A percentile compares a stretch with the other conserved stretches of the same genome.
phyloP scores from a whole-genome alignment of 2,329 filamentous ascomycete species.

The Botrytis pseudocinerea region DNA sequence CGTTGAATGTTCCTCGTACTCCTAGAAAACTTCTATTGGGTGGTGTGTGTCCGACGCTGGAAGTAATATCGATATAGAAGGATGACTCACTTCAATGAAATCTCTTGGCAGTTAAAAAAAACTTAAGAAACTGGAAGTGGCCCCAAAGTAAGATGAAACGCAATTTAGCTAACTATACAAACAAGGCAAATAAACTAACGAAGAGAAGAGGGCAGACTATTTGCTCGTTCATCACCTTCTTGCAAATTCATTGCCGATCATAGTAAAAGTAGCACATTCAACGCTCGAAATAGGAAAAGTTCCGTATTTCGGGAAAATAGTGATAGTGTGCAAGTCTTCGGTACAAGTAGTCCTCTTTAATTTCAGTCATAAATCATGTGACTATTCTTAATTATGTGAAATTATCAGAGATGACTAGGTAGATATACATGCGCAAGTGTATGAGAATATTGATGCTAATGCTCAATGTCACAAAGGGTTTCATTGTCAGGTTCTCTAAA shows the following conservation, averaged over 20 bases:
- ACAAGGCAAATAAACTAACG: not conserved
- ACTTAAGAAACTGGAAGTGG: not conserved
- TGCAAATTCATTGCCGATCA: not conserved
- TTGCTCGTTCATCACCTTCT: not conserved
- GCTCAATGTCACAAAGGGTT: not conserved
- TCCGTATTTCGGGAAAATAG: not conserved
- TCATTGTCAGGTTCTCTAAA: not conserved
- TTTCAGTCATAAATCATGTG: not conserved
- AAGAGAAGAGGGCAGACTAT: not conserved
- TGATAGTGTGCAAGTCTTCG: not conserved
- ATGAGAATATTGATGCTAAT: not conserved
- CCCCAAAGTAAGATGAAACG: not conserved
- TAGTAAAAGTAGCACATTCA: not conserved
- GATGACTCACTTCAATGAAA: not conserved
- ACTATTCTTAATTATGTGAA: accelerated
- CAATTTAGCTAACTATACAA: not conserved
- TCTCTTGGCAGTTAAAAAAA: not conserved
- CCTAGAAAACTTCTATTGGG: not conserved
- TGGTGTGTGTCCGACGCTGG: not conserved
- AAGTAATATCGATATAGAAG: not conserved
- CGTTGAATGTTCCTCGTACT: not conserved
- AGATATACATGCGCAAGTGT: too few relatives aligned
- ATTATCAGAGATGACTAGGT: not conserved
- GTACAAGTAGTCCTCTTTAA: not conserved
- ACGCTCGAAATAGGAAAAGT: not conserved